Percentiles rank a stretch among this genome's conserved stretches.
These are phyloP conservation scores for Coemansia sp. DNA, from an alignment of 192 early-diverging fungal species.

Conservation along the genomic window DNA sequence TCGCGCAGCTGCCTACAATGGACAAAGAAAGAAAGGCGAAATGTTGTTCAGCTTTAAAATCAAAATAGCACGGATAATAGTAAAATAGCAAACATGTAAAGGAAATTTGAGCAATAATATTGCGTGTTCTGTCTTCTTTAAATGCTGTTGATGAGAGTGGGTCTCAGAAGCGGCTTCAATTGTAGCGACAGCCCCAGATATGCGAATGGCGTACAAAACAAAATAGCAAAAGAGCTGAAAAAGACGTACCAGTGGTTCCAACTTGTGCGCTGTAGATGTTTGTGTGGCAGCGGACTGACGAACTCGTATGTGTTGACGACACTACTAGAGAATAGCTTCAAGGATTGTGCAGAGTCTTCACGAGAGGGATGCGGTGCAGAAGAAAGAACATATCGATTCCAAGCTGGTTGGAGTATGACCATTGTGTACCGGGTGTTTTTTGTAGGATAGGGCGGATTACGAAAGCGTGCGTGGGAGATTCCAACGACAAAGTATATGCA, in stretches of 20 bases:
- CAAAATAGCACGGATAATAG: neutral
- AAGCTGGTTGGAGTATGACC: slow-evolving; percentile 28
- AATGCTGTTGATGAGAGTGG: no score
- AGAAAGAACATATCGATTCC: slow-evolving; percentile 40
- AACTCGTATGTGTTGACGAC: slow-evolving; percentile 59
- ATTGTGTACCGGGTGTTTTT: slow-evolving; percentile 20
- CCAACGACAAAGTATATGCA: slow-evolving; percentile 7
- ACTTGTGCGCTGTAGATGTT: slow-evolving; percentile 77
- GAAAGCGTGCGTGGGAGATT: slow-evolving; percentile 11
- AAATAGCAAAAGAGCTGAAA: neutral
- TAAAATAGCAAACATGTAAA: slow-evolving; percentile 1
- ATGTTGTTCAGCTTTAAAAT: neutral
- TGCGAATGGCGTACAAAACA: no score
- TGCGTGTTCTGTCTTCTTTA: neutral
- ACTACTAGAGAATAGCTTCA: slow-evolving; percentile 33
- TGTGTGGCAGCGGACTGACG: slow-evolving; percentile 65
- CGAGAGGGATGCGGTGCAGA: slow-evolving; percentile 2
- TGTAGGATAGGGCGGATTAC: neutral
- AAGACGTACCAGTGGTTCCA: slow-evolving; percentile 85
- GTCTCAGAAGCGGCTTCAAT: neutral
- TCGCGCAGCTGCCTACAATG: slow-evolving; percentile 86
- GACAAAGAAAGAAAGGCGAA: neutral
- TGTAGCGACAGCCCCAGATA: neutral
- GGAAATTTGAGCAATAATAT: neutral
- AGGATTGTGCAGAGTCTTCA: slow-evolving; percentile 3